Conservation (phyloP, 805 yeast species). For the Komagataella phaffii region DNA sequence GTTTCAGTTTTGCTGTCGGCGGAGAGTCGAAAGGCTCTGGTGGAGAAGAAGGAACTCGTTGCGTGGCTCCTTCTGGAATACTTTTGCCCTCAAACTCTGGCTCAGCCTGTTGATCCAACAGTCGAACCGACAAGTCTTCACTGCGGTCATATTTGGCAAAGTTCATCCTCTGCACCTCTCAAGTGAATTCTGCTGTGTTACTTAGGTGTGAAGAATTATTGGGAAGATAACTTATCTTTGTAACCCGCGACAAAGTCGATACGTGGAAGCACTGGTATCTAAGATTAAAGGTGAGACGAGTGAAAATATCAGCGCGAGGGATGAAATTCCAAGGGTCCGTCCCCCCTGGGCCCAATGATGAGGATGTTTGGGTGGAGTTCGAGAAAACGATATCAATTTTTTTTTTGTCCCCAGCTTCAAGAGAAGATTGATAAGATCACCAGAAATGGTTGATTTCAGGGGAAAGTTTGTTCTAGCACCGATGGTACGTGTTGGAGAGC, state of each 20-base stretch:
- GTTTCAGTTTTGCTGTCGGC: not conserved
- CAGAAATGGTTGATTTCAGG: conserved; percentile 46
- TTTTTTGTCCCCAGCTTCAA: not conserved
- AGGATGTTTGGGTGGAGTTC: not conserved
- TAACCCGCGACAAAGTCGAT: not conserved
- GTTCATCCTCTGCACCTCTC: not conserved
- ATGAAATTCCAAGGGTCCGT: not conserved
- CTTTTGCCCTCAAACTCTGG: not conserved
- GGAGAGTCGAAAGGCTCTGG: not conserved
- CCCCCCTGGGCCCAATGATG: not conserved
- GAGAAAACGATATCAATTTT: conserved; percentile 4
- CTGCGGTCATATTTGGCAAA: not conserved
- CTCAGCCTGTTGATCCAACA: not conserved
- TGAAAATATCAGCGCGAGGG: not conserved
- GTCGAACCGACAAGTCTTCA: not conserved
- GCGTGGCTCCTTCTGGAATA: not conserved
- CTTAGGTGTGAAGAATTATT: not conserved
- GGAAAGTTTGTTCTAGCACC: conserved; percentile 87
- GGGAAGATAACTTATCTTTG: not conserved
- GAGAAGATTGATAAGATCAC: not conserved
- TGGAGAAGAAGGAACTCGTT: not conserved
- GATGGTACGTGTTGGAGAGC: conserved; percentile 93
- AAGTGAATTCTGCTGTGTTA: not conserved
- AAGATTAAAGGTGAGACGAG: not conserved
- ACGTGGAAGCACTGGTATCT: too few species aligned